Base-by-base conservation (phyloP, 805 yeast genomes). In the Brettanomyces sp. region DNA sequence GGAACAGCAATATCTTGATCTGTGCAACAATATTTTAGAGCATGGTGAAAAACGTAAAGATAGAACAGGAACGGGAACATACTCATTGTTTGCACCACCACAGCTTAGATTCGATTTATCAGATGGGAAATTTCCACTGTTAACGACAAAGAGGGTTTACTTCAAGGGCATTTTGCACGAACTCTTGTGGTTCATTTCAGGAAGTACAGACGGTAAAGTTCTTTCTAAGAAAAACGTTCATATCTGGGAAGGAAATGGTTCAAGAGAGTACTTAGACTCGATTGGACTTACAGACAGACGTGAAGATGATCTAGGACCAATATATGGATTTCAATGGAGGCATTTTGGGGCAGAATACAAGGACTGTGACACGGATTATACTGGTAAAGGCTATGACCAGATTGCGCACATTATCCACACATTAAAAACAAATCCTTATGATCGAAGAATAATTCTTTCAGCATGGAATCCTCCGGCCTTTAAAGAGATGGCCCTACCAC, bases 381-480 rank as follows among this genome's bases (percentile, higher is more conserved):
- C 83, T 0, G 91, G 89, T 4, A 73, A 86, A 61, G 99, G 99
- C 11, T 82, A 79, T 47, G 99, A 93, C 62, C 99, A 93, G 68
- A 70, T 93, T 35, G 76, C 79, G 6, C 82, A 85, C 41, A 79
- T 93, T 33, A 86, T 93, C 42, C 69, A 83, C 41, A 86, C 83
- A 51, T 69, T 93, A 53, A 88, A 83, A 56, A 85, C 78, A 5
- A 89, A 86, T 57, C 99, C 99, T 3, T 87, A 86, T 58, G 98
- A 93, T 63, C 77, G 99, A 59, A 74, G 99, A 63, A 88, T 93
- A 56, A 88, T 93, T 47, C 68, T 93, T 77, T 82, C 95, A 40
- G 99, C 99, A 0, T 93, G 99, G 99, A 93, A 93, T 59, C 99
- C 99, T 3, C 90, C 96, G 2, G 99, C 90, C 57, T 86, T 91